Conservation (phyloP, 2,329 filamentous ascomycete species). For the Lachnellula hyalina region DNA sequence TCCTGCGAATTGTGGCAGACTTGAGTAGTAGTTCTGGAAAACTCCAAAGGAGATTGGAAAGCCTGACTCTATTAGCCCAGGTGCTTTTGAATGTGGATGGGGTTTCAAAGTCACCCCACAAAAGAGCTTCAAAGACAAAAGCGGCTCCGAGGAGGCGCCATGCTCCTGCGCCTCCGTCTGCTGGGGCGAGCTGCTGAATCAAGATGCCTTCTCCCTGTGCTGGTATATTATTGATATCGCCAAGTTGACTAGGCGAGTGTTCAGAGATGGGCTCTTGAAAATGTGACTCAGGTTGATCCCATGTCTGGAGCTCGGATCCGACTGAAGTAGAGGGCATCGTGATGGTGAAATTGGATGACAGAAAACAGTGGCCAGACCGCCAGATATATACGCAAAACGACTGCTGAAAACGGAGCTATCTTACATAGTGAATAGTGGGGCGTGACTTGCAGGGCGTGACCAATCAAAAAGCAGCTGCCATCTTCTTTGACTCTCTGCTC, state of each 20-base stretch:
- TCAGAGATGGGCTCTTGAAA: no score
- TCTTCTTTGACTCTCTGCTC: not conserved
- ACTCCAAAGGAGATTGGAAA: constrained; percentile 66
- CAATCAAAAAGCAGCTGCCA: not conserved
- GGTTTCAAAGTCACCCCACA: constrained; percentile 9
- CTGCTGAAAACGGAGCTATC: no score
- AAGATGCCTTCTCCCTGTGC: not conserved
- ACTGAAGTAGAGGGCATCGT: not conserved
- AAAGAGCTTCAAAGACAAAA: constrained; percentile 16
- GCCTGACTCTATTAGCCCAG: constrained; percentile 38
- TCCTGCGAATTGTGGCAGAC: constrained; percentile 50
- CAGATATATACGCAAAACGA: no score
- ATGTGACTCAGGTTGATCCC: not conserved
- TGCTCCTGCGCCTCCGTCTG: constrained; percentile 11
- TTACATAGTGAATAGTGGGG: not conserved
- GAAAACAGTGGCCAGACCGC: no score
- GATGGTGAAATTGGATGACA: no score
- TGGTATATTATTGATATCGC: constrained; percentile 31
- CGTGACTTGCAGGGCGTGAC: not conserved
- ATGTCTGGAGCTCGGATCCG: not conserved
- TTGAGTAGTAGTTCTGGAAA: constrained; percentile 65
- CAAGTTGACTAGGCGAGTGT: no score
- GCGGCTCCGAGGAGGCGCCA: constrained; percentile 13
- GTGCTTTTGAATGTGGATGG: constrained; percentile 30
- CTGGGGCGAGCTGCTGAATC: constrained; percentile 7